Percentiles rank a stretch among this genome's conserved stretches.
phyloP scores from a whole-genome alignment of 805 yeast genomes.

The Pichia scutulata region DNA sequence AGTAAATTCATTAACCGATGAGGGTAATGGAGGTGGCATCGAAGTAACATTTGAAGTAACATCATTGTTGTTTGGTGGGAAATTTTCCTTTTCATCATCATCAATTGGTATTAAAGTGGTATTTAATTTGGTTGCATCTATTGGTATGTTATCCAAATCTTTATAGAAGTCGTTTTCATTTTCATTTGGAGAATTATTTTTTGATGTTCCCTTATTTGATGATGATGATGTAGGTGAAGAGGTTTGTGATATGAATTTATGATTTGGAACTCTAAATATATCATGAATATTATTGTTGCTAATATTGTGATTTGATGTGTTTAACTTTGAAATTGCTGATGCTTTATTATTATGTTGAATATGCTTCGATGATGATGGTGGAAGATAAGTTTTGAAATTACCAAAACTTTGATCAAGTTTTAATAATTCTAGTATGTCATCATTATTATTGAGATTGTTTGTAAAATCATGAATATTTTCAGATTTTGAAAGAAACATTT shows the following conservation, averaged over 20 bases:
- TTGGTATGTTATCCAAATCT: slow-evolving; percentile 30
- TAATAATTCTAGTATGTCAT: background rate
- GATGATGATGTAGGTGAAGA: background rate
- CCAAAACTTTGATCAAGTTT: background rate
- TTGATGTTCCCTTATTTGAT: slow-evolving; percentile 1
- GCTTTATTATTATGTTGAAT: background rate
- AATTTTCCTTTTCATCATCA: slow-evolving; percentile 30
- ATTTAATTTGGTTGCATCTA: slow-evolving; percentile 44
- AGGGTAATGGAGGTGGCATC: slow-evolving; percentile 1
- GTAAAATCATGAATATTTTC: background rate
- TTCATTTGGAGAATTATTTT: slow-evolving; percentile 5
- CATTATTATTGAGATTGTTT: background rate
- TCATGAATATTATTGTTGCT: slow-evolving; percentile 2
- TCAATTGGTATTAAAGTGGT: slow-evolving; percentile 48
- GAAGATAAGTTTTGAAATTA: background rate
- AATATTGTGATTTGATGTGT: background rate
- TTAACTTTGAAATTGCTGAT: background rate
- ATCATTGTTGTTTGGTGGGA: slow-evolving; percentile 9
- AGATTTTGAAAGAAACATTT: background rate
- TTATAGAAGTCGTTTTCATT: slow-evolving; percentile 1
- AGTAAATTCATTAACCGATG: slow-evolving; percentile 7
- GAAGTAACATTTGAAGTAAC: background rate
- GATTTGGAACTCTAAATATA: slow-evolving; percentile 3
- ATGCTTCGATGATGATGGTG: background rate
- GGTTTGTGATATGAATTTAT: background rate